A percentile compares a stretch with the other conserved stretches of the same genome.
These are phyloP conservation scores for Salix viminalis DNA, from an alignment of 345 rosid genomes.

Conservation along the genomic window DNA sequence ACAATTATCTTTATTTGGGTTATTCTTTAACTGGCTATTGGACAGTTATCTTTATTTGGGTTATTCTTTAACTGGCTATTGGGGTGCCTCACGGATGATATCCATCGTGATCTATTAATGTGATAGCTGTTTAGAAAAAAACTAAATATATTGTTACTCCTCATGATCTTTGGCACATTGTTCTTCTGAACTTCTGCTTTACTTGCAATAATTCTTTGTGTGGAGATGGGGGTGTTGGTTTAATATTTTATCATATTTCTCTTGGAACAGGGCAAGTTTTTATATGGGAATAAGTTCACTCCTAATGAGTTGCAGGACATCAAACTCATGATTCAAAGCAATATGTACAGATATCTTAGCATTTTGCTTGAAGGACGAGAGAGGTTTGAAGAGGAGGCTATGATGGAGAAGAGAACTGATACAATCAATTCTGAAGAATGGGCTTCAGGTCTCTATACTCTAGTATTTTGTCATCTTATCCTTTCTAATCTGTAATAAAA, in stretches of 20 bases:
- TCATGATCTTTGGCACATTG: background rate
- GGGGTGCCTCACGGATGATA: background rate
- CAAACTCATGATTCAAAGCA: constrained; percentile 65
- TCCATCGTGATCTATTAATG: background rate
- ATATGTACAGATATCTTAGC: constrained; percentile 62
- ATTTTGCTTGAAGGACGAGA: constrained; percentile 63
- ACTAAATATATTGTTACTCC: background rate
- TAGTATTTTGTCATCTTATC: background rate
- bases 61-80: background rate
- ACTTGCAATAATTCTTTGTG: background rate
- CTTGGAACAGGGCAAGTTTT: constrained; percentile 42
- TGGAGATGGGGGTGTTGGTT: background rate
- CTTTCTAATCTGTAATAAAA: background rate
- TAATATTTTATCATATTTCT: background rate
- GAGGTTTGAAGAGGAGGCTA: constrained; percentile 48
- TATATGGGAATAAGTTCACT: constrained; percentile 50
- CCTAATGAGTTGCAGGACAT: constrained; percentile 50
- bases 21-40: too few species aligned
- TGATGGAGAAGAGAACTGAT: constrained; percentile 22
- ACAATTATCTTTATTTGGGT: too few species aligned
- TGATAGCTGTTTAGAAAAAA: background rate
- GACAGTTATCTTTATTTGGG: background rate
- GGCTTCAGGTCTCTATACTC: constrained; percentile 32
- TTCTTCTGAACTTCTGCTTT: background rate
- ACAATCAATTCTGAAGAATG: constrained; percentile 22